phyloP scores from a whole-genome alignment of 2,329 filamentous ascomycete species.

The Colletotrichum phormii region DNA sequence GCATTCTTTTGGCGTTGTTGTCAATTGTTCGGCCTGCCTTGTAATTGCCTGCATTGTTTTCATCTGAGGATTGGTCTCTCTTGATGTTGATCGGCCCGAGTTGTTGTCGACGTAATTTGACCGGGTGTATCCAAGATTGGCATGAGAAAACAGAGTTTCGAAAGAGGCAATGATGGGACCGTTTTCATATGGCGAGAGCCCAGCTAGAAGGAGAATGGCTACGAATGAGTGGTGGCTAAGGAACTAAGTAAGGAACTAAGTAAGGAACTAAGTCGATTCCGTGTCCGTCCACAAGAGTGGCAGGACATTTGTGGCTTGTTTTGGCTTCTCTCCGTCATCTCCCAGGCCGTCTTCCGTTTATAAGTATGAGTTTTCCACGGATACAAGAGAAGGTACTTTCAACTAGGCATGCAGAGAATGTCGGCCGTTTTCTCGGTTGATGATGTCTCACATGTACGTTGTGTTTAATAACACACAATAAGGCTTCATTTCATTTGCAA shows the following conservation, averaged over 20 bases:
- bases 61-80: background rate
- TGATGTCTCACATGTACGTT: background rate
- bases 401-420: background rate
- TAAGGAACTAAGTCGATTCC: slow-evolving; percentile 3
- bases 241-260: background rate
- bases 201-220: slow-evolving; percentile 16
- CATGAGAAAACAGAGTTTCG: background rate
- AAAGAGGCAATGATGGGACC: background rate
- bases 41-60: background rate
- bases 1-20: background rate
- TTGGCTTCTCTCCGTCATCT: slow-evolving; percentile 6
- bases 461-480: background rate
- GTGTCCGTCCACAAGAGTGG: slow-evolving; percentile 4
- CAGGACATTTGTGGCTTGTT: slow-evolving; percentile 24
- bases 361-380: background rate
- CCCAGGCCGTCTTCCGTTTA: background rate
- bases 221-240: background rate
- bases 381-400: background rate
- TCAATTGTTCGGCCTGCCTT: background rate
- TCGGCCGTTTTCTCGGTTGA: background rate
- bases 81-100: background rate
- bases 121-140: background rate
- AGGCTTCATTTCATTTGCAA: background rate
- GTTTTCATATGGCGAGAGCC: slow-evolving; percentile 7
- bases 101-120: background rate